Base-by-base conservation (phyloP, 2,329 filamentous ascomycete genomes). In the Pseudogymnoascus sp. region DNA sequence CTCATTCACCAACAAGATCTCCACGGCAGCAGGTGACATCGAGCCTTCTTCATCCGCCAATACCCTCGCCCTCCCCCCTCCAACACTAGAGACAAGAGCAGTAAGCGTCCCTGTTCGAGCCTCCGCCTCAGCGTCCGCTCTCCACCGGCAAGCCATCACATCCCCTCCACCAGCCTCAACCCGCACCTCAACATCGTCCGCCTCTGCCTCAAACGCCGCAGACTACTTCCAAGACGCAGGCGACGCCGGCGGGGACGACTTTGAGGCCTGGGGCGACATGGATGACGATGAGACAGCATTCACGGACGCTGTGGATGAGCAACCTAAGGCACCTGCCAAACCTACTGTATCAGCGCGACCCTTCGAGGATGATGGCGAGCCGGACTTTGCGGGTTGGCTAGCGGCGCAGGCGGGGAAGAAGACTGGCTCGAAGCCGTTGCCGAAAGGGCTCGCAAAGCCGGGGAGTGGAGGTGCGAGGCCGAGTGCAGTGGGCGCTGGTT, bases 361-460 rank as follows among this genome's bases (percentile, higher is more conserved):
- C 0, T 92, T 88, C 64, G 89, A 92, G 61, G 91, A 96, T 66
- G 85, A 88, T 23, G 85, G 86, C 2, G 92, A 99, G 71, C 92
- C 92, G 0, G 94, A 97, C 72, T 97, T 99, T 73, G 92, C 91
- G 4, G 92, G 91, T 4, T 97, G 94, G 92, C 74, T 97, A 19
- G 91, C 90, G 10, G 91, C 92, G 10, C 90, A 96, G 71, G 84
- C 88, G 5, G 81, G 86, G 63, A 82, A 88, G 63, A 79, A 79
- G 68, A 72, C 61, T 58, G 69, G 39, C 60, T 67, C 73, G 1
- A 94, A 89, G 65, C 76, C 86, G 2, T 71, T 97, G 59, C 92
- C 92, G 0, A 99, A 95, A 74, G 92, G 92, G 0, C 71, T 97
- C 23, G 75, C 78, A 1, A 96, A 95, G 73, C 68, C 81, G 2